Conservation (phyloP, 202 grass and related monocot species). For the Carex sylvatica region DNA sequence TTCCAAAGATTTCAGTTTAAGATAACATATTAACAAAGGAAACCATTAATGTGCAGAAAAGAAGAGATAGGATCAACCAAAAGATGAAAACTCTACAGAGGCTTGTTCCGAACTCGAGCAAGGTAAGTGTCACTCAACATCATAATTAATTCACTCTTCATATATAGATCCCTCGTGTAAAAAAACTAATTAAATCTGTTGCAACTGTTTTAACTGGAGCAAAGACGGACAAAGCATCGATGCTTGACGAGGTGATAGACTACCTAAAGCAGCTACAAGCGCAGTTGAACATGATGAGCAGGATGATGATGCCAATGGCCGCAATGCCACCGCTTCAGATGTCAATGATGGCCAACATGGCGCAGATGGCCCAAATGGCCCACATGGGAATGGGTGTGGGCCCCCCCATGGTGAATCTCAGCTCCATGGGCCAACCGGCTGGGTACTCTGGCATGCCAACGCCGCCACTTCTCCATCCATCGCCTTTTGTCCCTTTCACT, state of each 20-base stretch:
- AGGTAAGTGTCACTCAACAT: conserved; percentile 38
- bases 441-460: conserved; percentile 39
- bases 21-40: background rate
- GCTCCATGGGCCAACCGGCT: conserved; percentile 26
- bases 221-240: conserved; percentile 90
- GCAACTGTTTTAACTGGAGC: background rate
- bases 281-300: conserved; percentile 74
- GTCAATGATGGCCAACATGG: conserved; percentile 67
- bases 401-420: conserved; percentile 58
- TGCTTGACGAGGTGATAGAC: conserved; percentile 91
- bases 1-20: background rate
- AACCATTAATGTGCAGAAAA: conserved; percentile 58
- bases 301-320: conserved; percentile 76
- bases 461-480: conserved; percentile 39
- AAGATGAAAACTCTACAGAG: conserved; percentile 88
- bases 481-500: conserved; percentile 31
- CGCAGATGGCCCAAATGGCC: conserved; percentile 69
- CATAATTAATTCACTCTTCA: background rate
- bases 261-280: conserved; percentile 86
- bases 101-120: conserved; percentile 92
- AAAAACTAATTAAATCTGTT: background rate
- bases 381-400: conserved; percentile 48
- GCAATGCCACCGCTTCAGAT: conserved; percentile 61
- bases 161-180: background rate
- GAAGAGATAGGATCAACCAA: conserved; percentile 90